phyloP scores from a whole-genome alignment of 75 land plant genomes.

The Adiantum capillusveneris region DNA sequence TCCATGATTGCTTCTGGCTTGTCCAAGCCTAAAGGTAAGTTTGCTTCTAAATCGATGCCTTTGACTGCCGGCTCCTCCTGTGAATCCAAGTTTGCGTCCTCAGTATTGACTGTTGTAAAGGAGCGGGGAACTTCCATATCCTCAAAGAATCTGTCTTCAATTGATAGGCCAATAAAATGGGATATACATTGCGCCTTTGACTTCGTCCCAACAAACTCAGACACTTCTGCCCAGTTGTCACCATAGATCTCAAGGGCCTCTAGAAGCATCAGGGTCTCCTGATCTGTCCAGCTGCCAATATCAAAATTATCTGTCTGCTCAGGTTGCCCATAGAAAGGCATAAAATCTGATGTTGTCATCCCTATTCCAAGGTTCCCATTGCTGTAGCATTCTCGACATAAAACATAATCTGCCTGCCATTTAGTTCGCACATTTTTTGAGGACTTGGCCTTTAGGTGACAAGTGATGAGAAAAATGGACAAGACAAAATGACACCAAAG shows the following conservation, averaged over 20 bases:
- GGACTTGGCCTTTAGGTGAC: too few relatives aligned
- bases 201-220: conserved; percentile 37
- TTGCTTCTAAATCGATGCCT: background rate
- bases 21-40: background rate
- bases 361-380: conserved; percentile 39
- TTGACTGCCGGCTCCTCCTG: background rate
- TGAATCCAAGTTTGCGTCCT: background rate
- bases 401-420: conserved; percentile 42
- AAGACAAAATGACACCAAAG: too few relatives aligned
- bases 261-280: conserved; percentile 30
- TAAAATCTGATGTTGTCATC: conserved; percentile 29
- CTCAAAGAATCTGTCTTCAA: conserved; percentile 36
- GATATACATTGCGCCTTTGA: conserved; percentile 39
- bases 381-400: conserved; percentile 31
- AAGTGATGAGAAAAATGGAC: too few relatives aligned
- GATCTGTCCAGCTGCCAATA: conserved; percentile 36
- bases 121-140: conserved; percentile 27
- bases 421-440: too few relatives aligned
- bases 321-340: conserved; percentile 19
- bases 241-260: conserved; percentile 35
- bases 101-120: background rate
- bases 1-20: background rate
- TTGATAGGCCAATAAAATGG: conserved; percentile 34
- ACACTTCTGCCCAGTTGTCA: conserved; percentile 38
- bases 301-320: conserved; percentile 15